Conservation (phyloP, 2,329 filamentous ascomycete species). For the Ophiocordyceps unilateralis region DNA sequence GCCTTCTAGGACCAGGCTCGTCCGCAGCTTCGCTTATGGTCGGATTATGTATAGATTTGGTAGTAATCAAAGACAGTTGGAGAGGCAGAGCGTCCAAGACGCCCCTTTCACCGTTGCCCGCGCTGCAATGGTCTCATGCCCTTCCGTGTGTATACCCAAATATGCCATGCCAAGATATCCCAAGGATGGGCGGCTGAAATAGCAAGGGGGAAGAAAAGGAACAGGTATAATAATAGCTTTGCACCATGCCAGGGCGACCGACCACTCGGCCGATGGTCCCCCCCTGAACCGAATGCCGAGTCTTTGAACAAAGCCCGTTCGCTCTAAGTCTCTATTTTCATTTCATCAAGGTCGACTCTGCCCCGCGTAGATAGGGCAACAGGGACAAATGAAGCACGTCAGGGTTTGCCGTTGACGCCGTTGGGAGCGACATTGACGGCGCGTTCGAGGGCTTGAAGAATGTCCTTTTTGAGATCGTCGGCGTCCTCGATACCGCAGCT, state of each 20-base stretch:
- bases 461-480: conserved; percentile 66
- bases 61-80: background rate
- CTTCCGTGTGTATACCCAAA: background rate
- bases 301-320: background rate
- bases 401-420: conserved; percentile 10
- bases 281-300: background rate
- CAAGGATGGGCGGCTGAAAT: too few relatives aligned
- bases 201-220: too few relatives aligned
- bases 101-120: background rate
- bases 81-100: background rate
- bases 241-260: too few relatives aligned
- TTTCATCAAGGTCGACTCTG: background rate
- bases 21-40: background rate
- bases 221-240: too few relatives aligned
- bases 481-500: conserved; percentile 91
- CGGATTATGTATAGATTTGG: background rate
- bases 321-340: conserved; percentile 2
- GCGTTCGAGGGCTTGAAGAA: conserved; percentile 65
- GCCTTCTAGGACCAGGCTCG: background rate
- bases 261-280: too few relatives aligned
- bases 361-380: background rate
- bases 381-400: background rate
- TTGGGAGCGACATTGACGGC: conserved; percentile 31
- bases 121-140: background rate
- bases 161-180: background rate